Conservation (phyloP, 257 asterid genomes). For the Solanum chmielewskii region DNA sequence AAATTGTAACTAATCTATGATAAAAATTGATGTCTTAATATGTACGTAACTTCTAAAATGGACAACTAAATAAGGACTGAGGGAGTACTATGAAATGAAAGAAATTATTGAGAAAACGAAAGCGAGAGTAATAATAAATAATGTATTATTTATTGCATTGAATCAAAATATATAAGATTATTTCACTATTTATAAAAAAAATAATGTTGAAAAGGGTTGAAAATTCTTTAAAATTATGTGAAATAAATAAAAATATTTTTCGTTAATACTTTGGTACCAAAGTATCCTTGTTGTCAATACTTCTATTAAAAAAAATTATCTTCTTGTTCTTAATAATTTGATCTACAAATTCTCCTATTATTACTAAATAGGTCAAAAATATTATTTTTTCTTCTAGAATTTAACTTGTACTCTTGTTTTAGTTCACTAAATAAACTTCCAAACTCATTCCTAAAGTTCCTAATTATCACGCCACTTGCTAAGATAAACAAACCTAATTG, state of each 20-base stretch:
- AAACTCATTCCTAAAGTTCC: not conserved
- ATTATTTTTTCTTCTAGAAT: not conserved
- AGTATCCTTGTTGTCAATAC: no score
- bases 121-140: not conserved
- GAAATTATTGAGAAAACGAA: not conserved
- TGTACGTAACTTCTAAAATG: no score
- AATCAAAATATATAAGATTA: not conserved
- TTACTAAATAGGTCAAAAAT: no score
- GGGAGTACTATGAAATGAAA: not conserved
- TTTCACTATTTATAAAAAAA: not conserved
- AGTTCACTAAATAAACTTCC: no score
- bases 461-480: not conserved
- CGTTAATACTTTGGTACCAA: fast-evolving
- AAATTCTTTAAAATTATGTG: not conserved
- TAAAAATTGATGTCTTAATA: no score
- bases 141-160: not conserved
- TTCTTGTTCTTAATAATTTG: no score
- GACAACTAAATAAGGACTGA: no score
- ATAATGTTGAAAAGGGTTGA: not conserved
- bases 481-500: not conserved
- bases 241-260: no score
- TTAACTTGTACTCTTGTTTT: no score
- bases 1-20: no score
- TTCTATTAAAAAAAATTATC: no score
- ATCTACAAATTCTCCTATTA: not conserved